Percentiles rank a stretch among this genome's conserved stretches.
These are phyloP conservation scores for Litsea cubeba DNA, from an alignment of 164 flowering plant species.

Conservation along the genomic window DNA sequence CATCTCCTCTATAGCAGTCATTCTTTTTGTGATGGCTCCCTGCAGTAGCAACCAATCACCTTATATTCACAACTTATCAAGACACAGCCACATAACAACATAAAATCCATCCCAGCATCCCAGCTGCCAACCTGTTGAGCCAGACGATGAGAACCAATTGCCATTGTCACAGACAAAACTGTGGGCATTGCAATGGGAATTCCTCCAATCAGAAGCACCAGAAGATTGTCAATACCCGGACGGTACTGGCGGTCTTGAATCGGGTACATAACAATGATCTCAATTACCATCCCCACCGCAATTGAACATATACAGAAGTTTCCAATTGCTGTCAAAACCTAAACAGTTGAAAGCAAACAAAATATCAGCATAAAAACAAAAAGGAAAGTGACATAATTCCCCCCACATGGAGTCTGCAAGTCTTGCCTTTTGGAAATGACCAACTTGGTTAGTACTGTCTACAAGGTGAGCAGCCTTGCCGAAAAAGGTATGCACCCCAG, in stretches of 20 bases:
- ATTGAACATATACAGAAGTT: slow-evolving; percentile 75
- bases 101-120: not conserved
- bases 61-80: not conserved
- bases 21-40: slow-evolving; percentile 97
- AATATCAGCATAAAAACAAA: not conserved
- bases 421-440: slow-evolving; percentile 36
- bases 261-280: slow-evolving; percentile 72
- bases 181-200: slow-evolving; percentile 85
- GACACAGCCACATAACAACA: not conserved
- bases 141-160: slow-evolving; percentile 68
- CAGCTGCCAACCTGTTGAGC: slow-evolving; percentile 50
- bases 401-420: not conserved
- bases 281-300: slow-evolving; percentile 66
- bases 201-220: slow-evolving; percentile 69
- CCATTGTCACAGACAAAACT: slow-evolving; percentile 72
- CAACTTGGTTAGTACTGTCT: slow-evolving; percentile 36
- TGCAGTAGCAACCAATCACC: slow-evolving; percentile 18
- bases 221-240: slow-evolving; percentile 64
- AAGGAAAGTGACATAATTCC: not conserved
- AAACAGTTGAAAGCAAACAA: slow-evolving; percentile 1
- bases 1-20: slow-evolving; percentile 99
- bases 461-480: slow-evolving; percentile 49
- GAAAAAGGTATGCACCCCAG: slow-evolving; percentile 45
- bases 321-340: slow-evolving; percentile 80
- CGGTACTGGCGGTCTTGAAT: slow-evolving; percentile 56